These are phyloP conservation scores for Catunica adiposa DNA, from an alignment of 2,329 filamentous ascomycete genomes.

Conservation along the genomic window DNA sequence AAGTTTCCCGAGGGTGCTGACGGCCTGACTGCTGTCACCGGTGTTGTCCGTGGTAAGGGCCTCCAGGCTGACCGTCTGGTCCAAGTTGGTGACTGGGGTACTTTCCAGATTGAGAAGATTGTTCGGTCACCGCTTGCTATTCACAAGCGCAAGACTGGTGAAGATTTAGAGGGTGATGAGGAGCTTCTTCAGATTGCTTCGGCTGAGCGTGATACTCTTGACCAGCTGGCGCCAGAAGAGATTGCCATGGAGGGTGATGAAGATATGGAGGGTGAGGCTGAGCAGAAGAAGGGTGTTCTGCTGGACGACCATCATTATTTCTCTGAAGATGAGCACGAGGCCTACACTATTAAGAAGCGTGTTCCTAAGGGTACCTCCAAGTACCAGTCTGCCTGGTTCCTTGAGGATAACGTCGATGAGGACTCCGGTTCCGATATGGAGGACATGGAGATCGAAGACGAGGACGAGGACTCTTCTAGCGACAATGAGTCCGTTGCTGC, in stretches of 20 bases:
- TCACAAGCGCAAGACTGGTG: conserved; percentile 45
- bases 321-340: conserved; percentile 61
- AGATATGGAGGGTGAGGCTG: conserved; percentile 25
- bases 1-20: conserved; percentile 47
- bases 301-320: conserved; percentile 98
- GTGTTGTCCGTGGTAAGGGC: conserved; percentile 69
- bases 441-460: conserved; percentile 41
- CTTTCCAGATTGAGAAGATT: conserved; percentile 84
- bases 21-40: conserved; percentile 59
- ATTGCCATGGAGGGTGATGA: conserved; percentile 54
- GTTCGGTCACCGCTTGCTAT: conserved; percentile 53
- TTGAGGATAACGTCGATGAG: conserved; percentile 65
- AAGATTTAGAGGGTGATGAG: conserved; percentile 45
- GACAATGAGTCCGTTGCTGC: conserved; percentile 41
- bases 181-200: conserved; percentile 53
- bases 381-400: conserved; percentile 89
- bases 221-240: conserved; percentile 74
- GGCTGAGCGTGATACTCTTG: conserved; percentile 67
- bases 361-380: conserved; percentile 82
- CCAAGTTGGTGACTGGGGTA: conserved; percentile 85
- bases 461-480: conserved; percentile 29
- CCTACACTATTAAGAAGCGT: conserved; percentile 48
- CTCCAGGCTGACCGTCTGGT: conserved; percentile 81
- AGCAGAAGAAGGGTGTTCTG: conserved; percentile 65
- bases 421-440: conserved; percentile 65